A percentile compares a stretch with the other conserved stretches of the same genome.
Conservation (phyloP, 371 early-diverging fungal genomes). For the Mortierella sp. region DNA sequence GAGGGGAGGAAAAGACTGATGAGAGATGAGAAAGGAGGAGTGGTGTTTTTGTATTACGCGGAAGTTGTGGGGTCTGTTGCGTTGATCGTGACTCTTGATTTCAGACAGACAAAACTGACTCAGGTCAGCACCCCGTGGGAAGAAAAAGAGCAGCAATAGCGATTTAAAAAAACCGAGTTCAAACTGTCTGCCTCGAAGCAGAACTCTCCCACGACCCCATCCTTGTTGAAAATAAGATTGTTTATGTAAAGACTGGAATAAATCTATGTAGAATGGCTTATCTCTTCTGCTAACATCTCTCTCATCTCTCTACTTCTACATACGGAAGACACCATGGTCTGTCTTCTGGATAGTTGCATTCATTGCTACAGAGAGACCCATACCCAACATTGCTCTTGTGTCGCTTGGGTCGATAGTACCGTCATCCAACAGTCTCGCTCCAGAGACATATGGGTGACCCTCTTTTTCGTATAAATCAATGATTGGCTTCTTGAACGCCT, state of each 20-base stretch:
- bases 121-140: slow-evolving; percentile 10
- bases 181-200: too few relatives aligned
- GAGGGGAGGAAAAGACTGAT: slow-evolving; percentile 3
- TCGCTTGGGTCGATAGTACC: slow-evolving; percentile 95
- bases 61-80: background rate
- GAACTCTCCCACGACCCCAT: too few relatives aligned
- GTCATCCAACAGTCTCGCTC: slow-evolving; percentile 96
- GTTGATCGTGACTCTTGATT: background rate
- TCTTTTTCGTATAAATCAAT: slow-evolving; percentile 91
- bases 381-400: slow-evolving; percentile 90
- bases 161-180: too few relatives aligned
- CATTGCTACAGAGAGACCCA: slow-evolving; percentile 87
- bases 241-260: too few relatives aligned
- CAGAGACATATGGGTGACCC: slow-evolving; percentile 95
- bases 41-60: background rate
- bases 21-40: slow-evolving; percentile 1
- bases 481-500: slow-evolving; percentile 89
- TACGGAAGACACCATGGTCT: slow-evolving; percentile 96
- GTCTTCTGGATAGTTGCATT: slow-evolving; percentile 86
- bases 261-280: background rate
- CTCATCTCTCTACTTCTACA: slow-evolving; percentile 62
- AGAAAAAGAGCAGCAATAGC: background rate
- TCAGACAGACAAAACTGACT: background rate
- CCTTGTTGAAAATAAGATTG: too few relatives aligned
- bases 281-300: background rate